Evolutionary conservation across 2,329 filamentous ascomycete species (phyloP).

Genomic region (Penicillium sclerotigenum): DNA sequence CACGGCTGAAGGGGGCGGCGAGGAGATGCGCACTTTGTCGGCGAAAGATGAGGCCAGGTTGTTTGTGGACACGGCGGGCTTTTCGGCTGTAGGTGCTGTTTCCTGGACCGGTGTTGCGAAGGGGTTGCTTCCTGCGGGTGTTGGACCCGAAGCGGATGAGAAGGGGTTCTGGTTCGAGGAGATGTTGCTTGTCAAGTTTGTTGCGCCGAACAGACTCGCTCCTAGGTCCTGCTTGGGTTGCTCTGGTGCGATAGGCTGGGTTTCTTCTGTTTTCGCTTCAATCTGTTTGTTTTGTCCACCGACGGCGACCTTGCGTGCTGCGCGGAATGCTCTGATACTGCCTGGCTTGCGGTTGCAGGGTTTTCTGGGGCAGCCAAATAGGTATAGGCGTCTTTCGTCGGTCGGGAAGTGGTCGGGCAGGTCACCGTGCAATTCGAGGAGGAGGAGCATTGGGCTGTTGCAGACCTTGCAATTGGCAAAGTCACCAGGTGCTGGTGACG

Average conservation of each 20-base stretch:
- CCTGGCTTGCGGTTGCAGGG: constrained; percentile 78
- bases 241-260: constrained; percentile 13
- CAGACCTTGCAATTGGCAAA: constrained; percentile 85
- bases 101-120: constrained; percentile 54
- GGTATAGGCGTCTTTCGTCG: constrained; percentile 82
- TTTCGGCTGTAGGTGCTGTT: constrained; percentile 33
- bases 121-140: constrained; percentile 51
- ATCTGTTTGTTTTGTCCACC: constrained; percentile 26
- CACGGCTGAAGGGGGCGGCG: constrained; percentile 27
- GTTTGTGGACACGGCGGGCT: constrained; percentile 43
- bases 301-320: constrained; percentile 52
- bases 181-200: constrained; percentile 36
- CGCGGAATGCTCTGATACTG: constrained; percentile 72
- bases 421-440: constrained; percentile 89
- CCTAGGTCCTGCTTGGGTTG: constrained; percentile 41
- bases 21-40: constrained; percentile 58
- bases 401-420: constrained; percentile 80
- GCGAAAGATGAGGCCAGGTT: constrained; percentile 74
- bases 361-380: constrained; percentile 77
- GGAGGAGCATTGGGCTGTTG: constrained; percentile 74
- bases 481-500: constrained; percentile 67
- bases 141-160: constrained; percentile 38
- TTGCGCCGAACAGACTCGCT: constrained; percentile 62
- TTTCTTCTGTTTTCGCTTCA: constrained; percentile 22
- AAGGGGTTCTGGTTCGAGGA: constrained; percentile 55